A percentile compares a stretch with the other conserved stretches of the same genome.
Conservation (phyloP, 208 protist genomes). For the Leishmania martiniquensis region DNA sequence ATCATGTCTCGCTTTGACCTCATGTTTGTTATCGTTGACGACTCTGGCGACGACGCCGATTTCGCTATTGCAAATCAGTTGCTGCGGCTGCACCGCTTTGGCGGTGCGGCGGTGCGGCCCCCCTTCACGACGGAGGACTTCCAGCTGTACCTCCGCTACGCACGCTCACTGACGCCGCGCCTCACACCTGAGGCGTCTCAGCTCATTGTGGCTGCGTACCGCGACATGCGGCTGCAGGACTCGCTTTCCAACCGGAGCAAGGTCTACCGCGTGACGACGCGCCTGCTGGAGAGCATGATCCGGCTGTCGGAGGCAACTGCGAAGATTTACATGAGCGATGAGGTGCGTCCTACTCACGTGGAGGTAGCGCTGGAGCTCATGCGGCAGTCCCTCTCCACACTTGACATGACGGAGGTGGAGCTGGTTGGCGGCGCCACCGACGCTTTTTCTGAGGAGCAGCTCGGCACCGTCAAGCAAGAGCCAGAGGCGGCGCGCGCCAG, state of each 20-base stretch:
- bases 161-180: slow-evolving; percentile 90
- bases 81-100: slow-evolving; percentile 93
- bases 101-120: slow-evolving; percentile 66
- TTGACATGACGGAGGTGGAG: slow-evolving; percentile 92
- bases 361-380: slow-evolving; percentile 90
- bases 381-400: slow-evolving; percentile 87
- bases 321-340: slow-evolving; percentile 94
- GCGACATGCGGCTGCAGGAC: slow-evolving; percentile 94
- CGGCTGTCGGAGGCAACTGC: slow-evolving; percentile 98
- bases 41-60: slow-evolving; percentile 96
- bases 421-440: slow-evolving; percentile 50
- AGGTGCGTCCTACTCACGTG: slow-evolving; percentile 85
- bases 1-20: slow-evolving; percentile 99
- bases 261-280: slow-evolving; percentile 98
- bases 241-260: slow-evolving; percentile 85
- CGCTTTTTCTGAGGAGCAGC: slow-evolving; percentile 6
- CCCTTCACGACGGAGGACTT: slow-evolving; percentile 89
- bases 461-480: slow-evolving; percentile 37
- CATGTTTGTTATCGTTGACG: slow-evolving; percentile 99
- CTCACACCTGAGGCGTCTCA: slow-evolving; percentile 85
- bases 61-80: slow-evolving; percentile 97
- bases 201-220: slow-evolving; percentile 93
- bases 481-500: slow-evolving; percentile 12
- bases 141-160: slow-evolving; percentile 94
- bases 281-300: slow-evolving; percentile 99